These are phyloP conservation scores for Halenospora varia DNA, from an alignment of 495 filamentous ascomycete species.

Conservation along the genomic window DNA sequence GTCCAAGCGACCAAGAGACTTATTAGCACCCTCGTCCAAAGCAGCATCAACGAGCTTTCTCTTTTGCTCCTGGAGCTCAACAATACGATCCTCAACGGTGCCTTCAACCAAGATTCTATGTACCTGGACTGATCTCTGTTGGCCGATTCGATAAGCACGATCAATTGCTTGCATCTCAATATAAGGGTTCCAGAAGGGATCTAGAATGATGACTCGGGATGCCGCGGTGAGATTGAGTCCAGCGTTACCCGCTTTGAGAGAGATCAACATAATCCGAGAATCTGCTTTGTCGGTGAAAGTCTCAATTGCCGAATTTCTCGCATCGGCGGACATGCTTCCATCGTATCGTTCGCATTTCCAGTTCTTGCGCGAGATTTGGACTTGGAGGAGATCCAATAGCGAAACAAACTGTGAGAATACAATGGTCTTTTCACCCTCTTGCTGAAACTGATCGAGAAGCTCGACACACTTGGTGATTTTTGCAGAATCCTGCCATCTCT, in stretches of 20 bases:
- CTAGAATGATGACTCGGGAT: slow-evolving; percentile 83
- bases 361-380: slow-evolving; percentile 64
- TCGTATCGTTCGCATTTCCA: slow-evolving; percentile 72
- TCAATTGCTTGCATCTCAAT: slow-evolving; percentile 95
- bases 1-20: slow-evolving; percentile 20
- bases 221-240: slow-evolving; percentile 88
- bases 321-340: slow-evolving; percentile 68
- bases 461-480: slow-evolving; percentile 76
- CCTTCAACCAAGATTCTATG: slow-evolving; percentile 73
- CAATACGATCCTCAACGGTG: slow-evolving; percentile 89
- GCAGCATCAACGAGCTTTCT: slow-evolving; percentile 72
- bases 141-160: slow-evolving; percentile 87
- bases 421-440: slow-evolving; percentile 70
- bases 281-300: slow-evolving; percentile 64
- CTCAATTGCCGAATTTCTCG: slow-evolving; percentile 67
- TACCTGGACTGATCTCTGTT: slow-evolving; percentile 68
- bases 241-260: slow-evolving; percentile 85
- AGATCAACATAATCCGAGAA: slow-evolving; percentile 79
- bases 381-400: slow-evolving; percentile 85
- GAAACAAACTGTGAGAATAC: slow-evolving; percentile 93
- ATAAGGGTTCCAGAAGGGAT: slow-evolving; percentile 97
- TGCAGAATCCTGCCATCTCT: slow-evolving; percentile 67
- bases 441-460: slow-evolving; percentile 44
- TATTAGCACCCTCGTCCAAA: slow-evolving; percentile 63
- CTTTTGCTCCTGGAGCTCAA: slow-evolving; percentile 82